Percentiles rank a stretch among this genome's conserved stretches.
Conservation (phyloP, 768 basidiomycete genomes). For the Dentipellis sp. region DNA sequence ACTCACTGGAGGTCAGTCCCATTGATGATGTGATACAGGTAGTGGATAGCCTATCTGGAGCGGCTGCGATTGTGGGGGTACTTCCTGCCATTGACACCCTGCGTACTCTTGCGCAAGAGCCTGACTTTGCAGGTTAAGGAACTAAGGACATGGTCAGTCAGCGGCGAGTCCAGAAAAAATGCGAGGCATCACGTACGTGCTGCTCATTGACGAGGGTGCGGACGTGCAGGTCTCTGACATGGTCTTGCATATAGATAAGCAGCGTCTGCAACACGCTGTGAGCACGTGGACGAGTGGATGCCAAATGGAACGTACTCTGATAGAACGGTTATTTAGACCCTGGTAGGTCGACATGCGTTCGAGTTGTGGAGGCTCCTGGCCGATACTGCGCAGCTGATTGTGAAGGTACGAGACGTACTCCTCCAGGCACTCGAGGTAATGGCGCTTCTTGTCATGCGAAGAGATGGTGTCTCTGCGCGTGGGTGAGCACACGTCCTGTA, state of each 20-base stretch:
- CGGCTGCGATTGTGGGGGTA: too few relatives aligned
- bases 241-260: conserved; percentile 61
- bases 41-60: too few relatives aligned
- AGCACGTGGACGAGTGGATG: not conserved
- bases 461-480: conserved; percentile 54
- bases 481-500: not conserved
- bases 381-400: conserved; percentile 45
- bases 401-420: conserved; percentile 62
- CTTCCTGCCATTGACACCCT: too few relatives aligned
- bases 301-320: conserved; percentile 34
- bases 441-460: conserved; percentile 69
- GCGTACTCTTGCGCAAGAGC: not conserved
- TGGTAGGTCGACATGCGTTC: conserved; percentile 42
- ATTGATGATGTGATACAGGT: too few relatives aligned
- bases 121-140: conserved; percentile 13
- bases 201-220: conserved; percentile 47
- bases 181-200: conserved; percentile 27
- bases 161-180: not conserved
- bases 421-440: conserved; percentile 67
- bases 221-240: conserved; percentile 38
- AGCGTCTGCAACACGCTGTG: conserved; percentile 37
- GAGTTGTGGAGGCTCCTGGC: conserved; percentile 35
- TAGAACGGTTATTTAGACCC: conserved; percentile 53
- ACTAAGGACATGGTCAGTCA: conserved; percentile 7
- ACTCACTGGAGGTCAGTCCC: too few relatives aligned